phyloP scores from a whole-genome alignment of 768 basidiomycete species.

The Podaxis pistillaris region DNA sequence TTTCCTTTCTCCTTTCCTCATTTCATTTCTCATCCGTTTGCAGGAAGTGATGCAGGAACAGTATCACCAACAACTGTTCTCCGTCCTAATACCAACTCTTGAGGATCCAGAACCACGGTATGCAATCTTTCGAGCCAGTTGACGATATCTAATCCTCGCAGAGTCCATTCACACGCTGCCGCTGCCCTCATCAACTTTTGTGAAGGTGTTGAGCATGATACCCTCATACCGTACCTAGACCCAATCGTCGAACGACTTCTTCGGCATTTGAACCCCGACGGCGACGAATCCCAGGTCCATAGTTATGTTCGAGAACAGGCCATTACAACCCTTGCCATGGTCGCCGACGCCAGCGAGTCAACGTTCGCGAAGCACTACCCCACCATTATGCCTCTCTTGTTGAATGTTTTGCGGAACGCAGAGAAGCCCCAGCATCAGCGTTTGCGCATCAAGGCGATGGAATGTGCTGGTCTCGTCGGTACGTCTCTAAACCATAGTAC shows the following conservation, averaged over 20 bases:
- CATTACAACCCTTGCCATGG: conserved; percentile 86
- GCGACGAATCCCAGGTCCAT: conserved; percentile 37
- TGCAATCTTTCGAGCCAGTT: conserved; percentile 8
- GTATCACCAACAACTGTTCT: conserved; percentile 67
- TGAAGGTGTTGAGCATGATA: conserved; percentile 76
- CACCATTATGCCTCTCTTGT: conserved; percentile 76
- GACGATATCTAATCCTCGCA: conserved; percentile 22
- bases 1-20: not conserved
- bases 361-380: conserved; percentile 80
- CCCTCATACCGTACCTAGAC: conserved; percentile 75
- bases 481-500: conserved; percentile 19
- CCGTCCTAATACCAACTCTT: conserved; percentile 67
- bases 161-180: conserved; percentile 85
- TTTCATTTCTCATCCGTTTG: not conserved
- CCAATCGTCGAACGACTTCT: conserved; percentile 73
- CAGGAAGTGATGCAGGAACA: conserved; percentile 75
- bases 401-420: conserved; percentile 74
- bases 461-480: conserved; percentile 88
- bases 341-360: conserved; percentile 79
- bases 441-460: conserved; percentile 83
- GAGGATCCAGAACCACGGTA: conserved; percentile 76
- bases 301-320: conserved; percentile 87
- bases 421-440: conserved; percentile 65
- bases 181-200: conserved; percentile 91
- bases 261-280: conserved; percentile 59